Base-by-base conservation (phyloP, 768 basidiomycete genomes). In the Gelatoporia subvermispora region DNA sequence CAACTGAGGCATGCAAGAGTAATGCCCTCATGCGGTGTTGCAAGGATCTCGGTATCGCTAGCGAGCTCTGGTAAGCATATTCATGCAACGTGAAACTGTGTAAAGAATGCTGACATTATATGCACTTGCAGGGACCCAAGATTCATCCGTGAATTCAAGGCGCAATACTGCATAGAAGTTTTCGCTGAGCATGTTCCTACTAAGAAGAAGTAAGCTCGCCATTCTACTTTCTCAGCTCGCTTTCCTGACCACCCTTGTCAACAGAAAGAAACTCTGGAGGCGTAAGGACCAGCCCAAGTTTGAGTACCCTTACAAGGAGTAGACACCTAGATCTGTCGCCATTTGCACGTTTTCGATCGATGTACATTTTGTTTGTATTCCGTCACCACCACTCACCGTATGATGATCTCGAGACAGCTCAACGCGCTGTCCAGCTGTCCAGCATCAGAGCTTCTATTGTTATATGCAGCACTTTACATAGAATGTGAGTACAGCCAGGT, bases 1-100 rank as follows among this genome's bases (percentile, higher is more conserved):
- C 95, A 0, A 89, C 88, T 0, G 95, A 98, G 65, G 92, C 85
- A 0, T 91, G 88, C 71, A 98, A 97, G 68, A 92, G 89, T 62
- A 98, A 98, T 54, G 95, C 95, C 0, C 72, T 98, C 24, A 96
- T 97, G 94, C 75, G 95, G 25, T 97, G 95, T 66, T 93, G 91
- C 71, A 98, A 98, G 63, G 95, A 98, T 62, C 71, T 98, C 35
- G 95, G 95, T 10, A 77, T 98, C 56, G 95, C 95, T 0, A 93
- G 92, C 65, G 95, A 97, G 68, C 81, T 98, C 20, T 97, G 95
- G 93, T 93, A 56, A 52, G 77, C 40, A 11, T 15, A n/a, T n/a
- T 35, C 1, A 18, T 38, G n/a, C n/a, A n/a, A n/a, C n/a, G n/a
- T 1, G 3, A n/a, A 24, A 38, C 15, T 13, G 21, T n/a, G 15